phyloP scores from a whole-genome alignment of 495 filamentous ascomycete genomes.

The Aspergillus ellipticus region DNA sequence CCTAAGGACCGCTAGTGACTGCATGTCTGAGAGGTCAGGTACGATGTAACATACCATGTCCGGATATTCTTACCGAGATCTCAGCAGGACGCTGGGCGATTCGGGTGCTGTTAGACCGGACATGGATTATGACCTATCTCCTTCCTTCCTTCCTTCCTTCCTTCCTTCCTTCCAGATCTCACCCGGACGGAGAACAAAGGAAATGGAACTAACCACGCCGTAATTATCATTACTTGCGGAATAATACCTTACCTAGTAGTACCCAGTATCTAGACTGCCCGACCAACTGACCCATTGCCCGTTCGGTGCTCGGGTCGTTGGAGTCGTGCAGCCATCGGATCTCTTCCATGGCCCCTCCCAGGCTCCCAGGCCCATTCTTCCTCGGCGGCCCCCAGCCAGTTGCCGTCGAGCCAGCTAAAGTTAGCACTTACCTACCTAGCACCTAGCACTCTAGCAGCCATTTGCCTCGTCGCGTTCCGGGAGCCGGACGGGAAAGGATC shows the following conservation, averaged over 20 bases:
- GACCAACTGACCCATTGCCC: background rate
- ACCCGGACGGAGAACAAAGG: too few relatives aligned
- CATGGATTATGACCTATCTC: too few relatives aligned
- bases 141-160: too few relatives aligned
- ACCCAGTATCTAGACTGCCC: background rate
- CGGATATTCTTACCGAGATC: slow-evolving; percentile 4
- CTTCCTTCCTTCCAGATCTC: too few relatives aligned
- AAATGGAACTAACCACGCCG: too few relatives aligned
- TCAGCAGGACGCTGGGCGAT: slow-evolving; percentile 1
- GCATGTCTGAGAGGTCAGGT: background rate
- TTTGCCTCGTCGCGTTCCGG: slow-evolving; percentile 2
- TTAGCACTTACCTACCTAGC: too few relatives aligned
- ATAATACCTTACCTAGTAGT: too few relatives aligned
- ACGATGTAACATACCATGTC: slow-evolving; percentile 4
- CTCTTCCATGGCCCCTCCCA: slow-evolving; percentile 1
- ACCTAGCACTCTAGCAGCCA: slow-evolving; percentile 7
- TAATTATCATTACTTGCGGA: too few relatives aligned
- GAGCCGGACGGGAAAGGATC: slow-evolving; percentile 11
- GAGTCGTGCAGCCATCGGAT: slow-evolving; percentile 6
- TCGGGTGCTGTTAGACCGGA: background rate
- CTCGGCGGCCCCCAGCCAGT: background rate
- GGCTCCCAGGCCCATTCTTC: background rate
- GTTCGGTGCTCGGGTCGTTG: slow-evolving; percentile 7
- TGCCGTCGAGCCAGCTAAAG: slow-evolving; percentile 24
- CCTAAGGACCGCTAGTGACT: background rate